phyloP scores from a whole-genome alignment of 73 alveolate species.

The Tetrahymena thermophila region DNA sequence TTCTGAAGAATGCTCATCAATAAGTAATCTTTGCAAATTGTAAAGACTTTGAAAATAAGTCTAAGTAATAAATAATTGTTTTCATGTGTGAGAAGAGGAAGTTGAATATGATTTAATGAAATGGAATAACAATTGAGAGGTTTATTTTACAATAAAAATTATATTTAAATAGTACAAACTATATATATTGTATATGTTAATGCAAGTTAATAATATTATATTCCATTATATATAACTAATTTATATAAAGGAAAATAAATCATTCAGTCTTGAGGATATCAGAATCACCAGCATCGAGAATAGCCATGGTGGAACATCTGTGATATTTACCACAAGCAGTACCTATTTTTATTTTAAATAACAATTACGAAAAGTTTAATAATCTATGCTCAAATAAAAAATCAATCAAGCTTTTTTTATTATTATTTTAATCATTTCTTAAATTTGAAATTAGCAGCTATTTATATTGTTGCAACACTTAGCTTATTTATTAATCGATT shows the following conservation, averaged over 20 bases:
- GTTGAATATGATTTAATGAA: neutral
- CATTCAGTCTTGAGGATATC: slow-evolving; percentile 39
- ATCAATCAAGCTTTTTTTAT: neutral
- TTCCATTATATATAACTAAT: neutral
- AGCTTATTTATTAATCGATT: too few relatives aligned
- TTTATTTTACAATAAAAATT: neutral
- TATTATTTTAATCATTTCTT: too few relatives aligned
- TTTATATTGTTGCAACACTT: too few relatives aligned
- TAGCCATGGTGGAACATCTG: slow-evolving; percentile 86
- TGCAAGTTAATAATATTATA: neutral
- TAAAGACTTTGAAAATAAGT: too few relatives aligned
- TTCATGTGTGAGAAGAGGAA: neutral
- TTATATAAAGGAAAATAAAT: neutral
- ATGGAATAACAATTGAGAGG: neutral
- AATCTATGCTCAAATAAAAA: neutral
- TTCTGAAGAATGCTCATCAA: too few relatives aligned
- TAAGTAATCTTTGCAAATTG: too few relatives aligned
- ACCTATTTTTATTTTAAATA: slow-evolving; percentile 38
- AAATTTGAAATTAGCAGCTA: neutral
- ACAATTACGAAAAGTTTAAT: neutral
- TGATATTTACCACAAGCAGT: slow-evolving; percentile 94
- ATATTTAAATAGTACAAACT: neutral
- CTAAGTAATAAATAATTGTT: too few relatives aligned
- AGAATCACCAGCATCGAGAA: slow-evolving; percentile 91
- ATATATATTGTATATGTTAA: neutral